Conservation (phyloP, 768 basidiomycete species). For the Rhodocollybia butyracea region DNA sequence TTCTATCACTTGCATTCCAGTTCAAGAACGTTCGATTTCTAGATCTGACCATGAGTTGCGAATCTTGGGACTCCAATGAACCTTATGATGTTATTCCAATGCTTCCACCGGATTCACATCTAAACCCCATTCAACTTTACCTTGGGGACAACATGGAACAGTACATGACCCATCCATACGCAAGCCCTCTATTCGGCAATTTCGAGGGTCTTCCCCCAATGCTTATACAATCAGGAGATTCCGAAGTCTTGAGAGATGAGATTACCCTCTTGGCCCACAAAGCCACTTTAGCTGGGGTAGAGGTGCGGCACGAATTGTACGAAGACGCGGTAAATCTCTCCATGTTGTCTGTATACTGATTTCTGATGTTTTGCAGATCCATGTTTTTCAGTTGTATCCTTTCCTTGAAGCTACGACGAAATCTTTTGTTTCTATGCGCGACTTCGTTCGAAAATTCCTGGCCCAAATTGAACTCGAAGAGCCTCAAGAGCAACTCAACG, state of each 20-base stretch:
- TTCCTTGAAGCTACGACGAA: conserved; percentile 66
- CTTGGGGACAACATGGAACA: conserved; percentile 77
- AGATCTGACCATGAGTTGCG: conserved; percentile 96
- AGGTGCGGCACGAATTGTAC: conserved; percentile 84
- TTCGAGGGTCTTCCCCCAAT: conserved; percentile 84
- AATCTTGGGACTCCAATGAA: conserved; percentile 96
- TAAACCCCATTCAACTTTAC: conserved; percentile 93
- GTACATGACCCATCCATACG: conserved; percentile 95
- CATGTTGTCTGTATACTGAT: neutral
- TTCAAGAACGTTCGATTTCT: conserved; percentile 6
- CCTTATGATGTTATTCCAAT: conserved; percentile 79
- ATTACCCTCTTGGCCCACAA: conserved; percentile 91
- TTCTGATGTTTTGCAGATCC: conserved; percentile 48
- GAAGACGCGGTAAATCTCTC: conserved; percentile 74
- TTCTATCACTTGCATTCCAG: neutral
- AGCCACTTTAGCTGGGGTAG: conserved; percentile 80
- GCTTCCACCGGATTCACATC: conserved; percentile 72
- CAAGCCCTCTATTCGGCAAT: conserved; percentile 91
- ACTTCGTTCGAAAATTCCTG: conserved; percentile 63
- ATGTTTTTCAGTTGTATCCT: conserved; percentile 89
- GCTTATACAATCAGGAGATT: conserved; percentile 89
- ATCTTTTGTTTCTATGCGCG: conserved; percentile 67
- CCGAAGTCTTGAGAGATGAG: conserved; percentile 94
- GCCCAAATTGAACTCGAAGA: conserved; percentile 47
- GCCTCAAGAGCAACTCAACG: conserved; percentile 51